Evolutionary conservation across 352 stramenopile species (phyloP).

Genomic region (Blastocystis sp.): DNA sequence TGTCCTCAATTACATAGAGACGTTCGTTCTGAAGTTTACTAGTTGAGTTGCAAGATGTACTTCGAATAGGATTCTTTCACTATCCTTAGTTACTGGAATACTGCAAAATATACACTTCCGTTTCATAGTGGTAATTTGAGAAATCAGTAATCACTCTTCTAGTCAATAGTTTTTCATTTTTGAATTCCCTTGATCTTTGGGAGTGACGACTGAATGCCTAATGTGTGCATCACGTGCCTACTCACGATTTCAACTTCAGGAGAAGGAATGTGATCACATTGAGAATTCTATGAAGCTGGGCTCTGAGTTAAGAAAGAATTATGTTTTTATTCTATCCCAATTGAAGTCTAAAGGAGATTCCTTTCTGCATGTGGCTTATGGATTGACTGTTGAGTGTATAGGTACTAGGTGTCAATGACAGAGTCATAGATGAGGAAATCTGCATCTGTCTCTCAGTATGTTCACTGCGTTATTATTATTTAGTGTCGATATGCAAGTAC

Average conservation of each 20-base stretch:
- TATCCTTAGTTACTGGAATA: background rate
- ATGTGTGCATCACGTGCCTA: too few relatives aligned
- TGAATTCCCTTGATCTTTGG: too few relatives aligned
- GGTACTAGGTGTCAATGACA: background rate
- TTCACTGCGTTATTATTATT: background rate
- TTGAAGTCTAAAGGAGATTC: background rate
- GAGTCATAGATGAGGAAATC: background rate
- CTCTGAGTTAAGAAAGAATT: background rate
- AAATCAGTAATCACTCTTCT: too few relatives aligned
- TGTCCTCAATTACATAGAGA: conserved; percentile 23
- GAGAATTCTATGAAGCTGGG: too few relatives aligned
- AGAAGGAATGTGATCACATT: too few relatives aligned
- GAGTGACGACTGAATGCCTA: too few relatives aligned
- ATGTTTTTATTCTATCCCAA: background rate
- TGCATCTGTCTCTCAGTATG: conserved; percentile 8
- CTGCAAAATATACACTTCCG: background rate
- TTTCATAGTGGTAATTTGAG: background rate
- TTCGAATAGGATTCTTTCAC: background rate
- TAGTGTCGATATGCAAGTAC: conserved; percentile 12
- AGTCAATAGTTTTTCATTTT: too few relatives aligned
- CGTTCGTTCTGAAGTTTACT: background rate
- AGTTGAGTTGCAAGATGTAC: background rate
- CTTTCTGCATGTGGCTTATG: background rate
- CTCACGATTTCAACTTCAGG: too few relatives aligned
- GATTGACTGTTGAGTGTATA: background rate